A percentile compares a stretch with the other conserved stretches of the same genome.
Conservation (phyloP, 2,329 filamentous ascomycete genomes). For the Monilinia aucupariae region DNA sequence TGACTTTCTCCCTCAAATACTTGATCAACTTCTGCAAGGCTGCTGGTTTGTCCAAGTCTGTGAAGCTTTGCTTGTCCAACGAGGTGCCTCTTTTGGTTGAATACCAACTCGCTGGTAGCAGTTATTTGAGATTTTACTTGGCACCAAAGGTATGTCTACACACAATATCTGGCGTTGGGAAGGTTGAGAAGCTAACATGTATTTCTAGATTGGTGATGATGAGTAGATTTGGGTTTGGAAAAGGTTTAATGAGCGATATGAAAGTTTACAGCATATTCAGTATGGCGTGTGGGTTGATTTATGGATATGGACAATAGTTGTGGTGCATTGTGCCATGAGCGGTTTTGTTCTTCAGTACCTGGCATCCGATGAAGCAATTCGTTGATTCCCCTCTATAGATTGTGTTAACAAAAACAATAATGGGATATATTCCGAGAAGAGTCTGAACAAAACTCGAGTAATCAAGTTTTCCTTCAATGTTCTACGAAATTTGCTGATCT, state of each 20-base stretch:
- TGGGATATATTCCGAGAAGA: neutral
- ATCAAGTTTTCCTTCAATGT: too few relatives aligned
- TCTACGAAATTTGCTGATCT: neutral
- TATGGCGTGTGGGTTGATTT: conserved; percentile 34
- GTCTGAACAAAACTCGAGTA: too few relatives aligned
- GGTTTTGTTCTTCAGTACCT: conserved; percentile 6
- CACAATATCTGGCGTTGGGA: too few relatives aligned
- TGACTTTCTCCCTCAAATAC: conserved; percentile 99
- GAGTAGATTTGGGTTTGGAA: conserved; percentile 41
- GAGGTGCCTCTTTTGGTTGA: conserved; percentile 96
- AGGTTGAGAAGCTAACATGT: conserved; percentile 20
- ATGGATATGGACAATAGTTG: conserved; percentile 27
- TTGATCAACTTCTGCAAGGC: conserved; percentile 99
- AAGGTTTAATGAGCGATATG: conserved; percentile 29
- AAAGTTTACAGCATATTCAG: conserved; percentile 30
- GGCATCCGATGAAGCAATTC: conserved; percentile 3
- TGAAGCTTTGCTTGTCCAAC: conserved; percentile 90
- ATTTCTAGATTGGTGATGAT: conserved; percentile 61
- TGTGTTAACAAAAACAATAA: conserved; percentile 5
- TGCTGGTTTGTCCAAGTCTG: conserved; percentile 69
- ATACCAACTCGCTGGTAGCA: conserved; percentile 74
- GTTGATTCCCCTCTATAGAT: neutral
- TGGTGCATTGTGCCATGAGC: conserved; percentile 13
- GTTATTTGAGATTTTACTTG: conserved; percentile 93
- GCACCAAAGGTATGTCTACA: conserved; percentile 73